phyloP scores from a whole-genome alignment of 495 filamentous ascomycete genomes.

The Schizothecium vesticola region DNA sequence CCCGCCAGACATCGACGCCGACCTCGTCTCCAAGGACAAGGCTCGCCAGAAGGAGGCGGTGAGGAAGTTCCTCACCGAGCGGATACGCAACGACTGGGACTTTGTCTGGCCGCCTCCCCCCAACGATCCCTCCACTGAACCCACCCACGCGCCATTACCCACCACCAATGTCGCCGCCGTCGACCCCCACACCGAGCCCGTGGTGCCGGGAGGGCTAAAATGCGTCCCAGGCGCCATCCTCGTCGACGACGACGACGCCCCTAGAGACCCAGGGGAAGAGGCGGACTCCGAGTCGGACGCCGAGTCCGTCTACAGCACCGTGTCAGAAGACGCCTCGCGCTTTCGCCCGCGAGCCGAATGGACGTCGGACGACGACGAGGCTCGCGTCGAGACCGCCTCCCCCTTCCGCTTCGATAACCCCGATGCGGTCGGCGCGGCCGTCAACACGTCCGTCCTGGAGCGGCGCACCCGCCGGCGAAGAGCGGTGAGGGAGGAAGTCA shows the following conservation, averaged over 20 bases:
- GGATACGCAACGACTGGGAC: slow-evolving; percentile 56
- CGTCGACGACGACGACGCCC: slow-evolving; percentile 12
- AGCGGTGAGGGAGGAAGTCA: slow-evolving; percentile 65
- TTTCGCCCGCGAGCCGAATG: slow-evolving; percentile 42
- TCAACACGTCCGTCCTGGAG: slow-evolving; percentile 32
- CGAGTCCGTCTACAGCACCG: slow-evolving; percentile 41
- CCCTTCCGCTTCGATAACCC: slow-evolving; percentile 62
- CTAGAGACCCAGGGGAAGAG: slow-evolving; percentile 25
- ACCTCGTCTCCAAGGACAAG: slow-evolving; percentile 51
- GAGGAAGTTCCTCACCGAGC: slow-evolving; percentile 45
- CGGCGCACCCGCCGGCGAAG: slow-evolving; percentile 56
- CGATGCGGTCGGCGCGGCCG: slow-evolving; percentile 49
- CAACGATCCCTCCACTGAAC: background rate
- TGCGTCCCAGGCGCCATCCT: background rate
- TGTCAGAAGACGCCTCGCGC: slow-evolving; percentile 39
- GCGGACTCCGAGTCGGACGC: slow-evolving; percentile 37
- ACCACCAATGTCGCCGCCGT: background rate
- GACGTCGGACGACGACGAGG: slow-evolving; percentile 40
- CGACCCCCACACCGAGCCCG: background rate
- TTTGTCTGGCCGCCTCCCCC: slow-evolving; percentile 37
- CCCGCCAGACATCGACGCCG: slow-evolving; percentile 42
- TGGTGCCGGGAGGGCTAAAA: background rate
- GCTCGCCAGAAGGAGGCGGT: slow-evolving; percentile 50
- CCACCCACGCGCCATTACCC: background rate
- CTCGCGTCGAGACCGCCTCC: slow-evolving; percentile 18